A percentile compares a stretch with the other conserved stretches of the same genome.
Conservation (phyloP, 768 basidiomycete species). For the Boletus insuetus region DNA sequence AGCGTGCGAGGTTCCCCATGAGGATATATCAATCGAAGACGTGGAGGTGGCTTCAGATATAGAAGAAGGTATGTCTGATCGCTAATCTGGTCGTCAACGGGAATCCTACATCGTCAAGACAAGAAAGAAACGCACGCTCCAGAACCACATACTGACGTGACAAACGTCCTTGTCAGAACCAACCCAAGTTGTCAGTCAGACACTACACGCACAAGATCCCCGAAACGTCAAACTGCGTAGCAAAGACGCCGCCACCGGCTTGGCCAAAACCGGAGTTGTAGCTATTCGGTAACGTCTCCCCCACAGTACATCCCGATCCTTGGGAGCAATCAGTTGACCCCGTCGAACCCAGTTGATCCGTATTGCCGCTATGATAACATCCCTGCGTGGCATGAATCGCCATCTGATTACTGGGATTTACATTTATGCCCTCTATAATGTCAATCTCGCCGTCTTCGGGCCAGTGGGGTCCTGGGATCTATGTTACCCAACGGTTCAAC, state of each 20-base stretch:
- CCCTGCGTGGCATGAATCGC: conserved; percentile 50
- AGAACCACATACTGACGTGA: conserved; percentile 44
- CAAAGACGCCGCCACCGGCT: conserved; percentile 62
- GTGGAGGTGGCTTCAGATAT: conserved; percentile 31
- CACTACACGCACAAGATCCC: conserved; percentile 45
- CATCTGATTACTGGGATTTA: conserved; percentile 50
- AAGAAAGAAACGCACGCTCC: conserved; percentile 37
- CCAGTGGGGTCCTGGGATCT: conserved; percentile 33
- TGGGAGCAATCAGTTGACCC: conserved; percentile 23
- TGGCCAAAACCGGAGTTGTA: conserved; percentile 19
- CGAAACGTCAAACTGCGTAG: conserved; percentile 61
- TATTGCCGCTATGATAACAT: conserved; percentile 32
- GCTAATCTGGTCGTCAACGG: conserved; percentile 27
- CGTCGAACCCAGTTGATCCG: conserved; percentile 33
- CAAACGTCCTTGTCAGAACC: not conserved
- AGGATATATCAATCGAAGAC: conserved; percentile 36
- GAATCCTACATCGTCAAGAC: not conserved
- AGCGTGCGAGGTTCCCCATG: conserved; percentile 47
- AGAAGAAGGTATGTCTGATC: conserved; percentile 36
- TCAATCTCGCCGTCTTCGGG: conserved; percentile 53
- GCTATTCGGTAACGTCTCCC: conserved; percentile 31
- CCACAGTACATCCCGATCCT: conserved; percentile 30
- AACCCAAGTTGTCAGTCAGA: not conserved
- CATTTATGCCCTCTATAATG: conserved; percentile 61
- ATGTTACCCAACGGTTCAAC: not conserved